phyloP scores from a whole-genome alignment of 1,284 basidiomycete genomes.

The Veloboletus limbatus region DNA sequence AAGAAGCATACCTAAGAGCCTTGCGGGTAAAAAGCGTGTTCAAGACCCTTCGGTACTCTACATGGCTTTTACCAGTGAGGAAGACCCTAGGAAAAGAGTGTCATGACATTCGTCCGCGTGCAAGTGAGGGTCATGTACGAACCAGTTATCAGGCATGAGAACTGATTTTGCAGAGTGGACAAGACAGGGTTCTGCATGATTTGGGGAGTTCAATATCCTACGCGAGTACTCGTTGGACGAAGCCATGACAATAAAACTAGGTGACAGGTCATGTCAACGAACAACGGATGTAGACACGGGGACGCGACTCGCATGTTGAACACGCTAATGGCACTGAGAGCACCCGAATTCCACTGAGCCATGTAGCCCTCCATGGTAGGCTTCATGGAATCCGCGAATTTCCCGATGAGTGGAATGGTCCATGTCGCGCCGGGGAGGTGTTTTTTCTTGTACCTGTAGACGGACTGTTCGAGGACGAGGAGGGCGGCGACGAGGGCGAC shows the following conservation, averaged over 20 bases:
- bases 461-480: slow-evolving; percentile 75
- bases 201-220: slow-evolving; percentile 91
- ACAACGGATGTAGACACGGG: not conserved
- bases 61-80: slow-evolving; percentile 89
- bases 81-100: slow-evolving; percentile 74
- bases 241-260: slow-evolving; percentile 95
- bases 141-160: slow-evolving; percentile 91
- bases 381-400: slow-evolving; percentile 86
- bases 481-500: slow-evolving; percentile 59
- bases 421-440: slow-evolving; percentile 83
- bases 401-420: slow-evolving; percentile 94
- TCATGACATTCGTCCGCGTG: not conserved
- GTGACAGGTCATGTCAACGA: slow-evolving; percentile 11
- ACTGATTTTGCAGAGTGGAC: slow-evolving; percentile 92
- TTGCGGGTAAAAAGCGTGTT: slow-evolving; percentile 94
- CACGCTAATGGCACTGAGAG: slow-evolving; percentile 83
- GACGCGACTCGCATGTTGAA: slow-evolving; percentile 83
- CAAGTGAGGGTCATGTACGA: slow-evolving; percentile 17
- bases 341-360: slow-evolving; percentile 84
- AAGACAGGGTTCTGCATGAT: slow-evolving; percentile 88
- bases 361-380: slow-evolving; percentile 89
- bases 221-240: slow-evolving; percentile 88
- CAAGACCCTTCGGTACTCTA: slow-evolving; percentile 91
- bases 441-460: slow-evolving; percentile 85
- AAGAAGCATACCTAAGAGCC: slow-evolving; percentile 69